Base-by-base conservation (phyloP, 345 rosid genomes). In the Schrenkiella parvula region DNA sequence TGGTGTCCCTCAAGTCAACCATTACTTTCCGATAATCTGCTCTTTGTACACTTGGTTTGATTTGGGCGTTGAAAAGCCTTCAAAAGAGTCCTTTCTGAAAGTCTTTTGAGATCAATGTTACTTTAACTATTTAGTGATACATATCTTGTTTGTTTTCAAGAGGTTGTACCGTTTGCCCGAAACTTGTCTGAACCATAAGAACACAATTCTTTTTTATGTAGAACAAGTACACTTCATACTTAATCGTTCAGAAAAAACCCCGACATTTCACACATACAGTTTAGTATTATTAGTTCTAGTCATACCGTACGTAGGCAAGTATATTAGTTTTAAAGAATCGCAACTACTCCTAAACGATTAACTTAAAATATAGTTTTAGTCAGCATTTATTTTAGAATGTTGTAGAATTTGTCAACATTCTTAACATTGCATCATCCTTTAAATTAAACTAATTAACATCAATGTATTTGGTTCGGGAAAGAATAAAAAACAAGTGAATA, bases 401-500 rank as follows among this genome's bases (percentile, higher is more conserved):
- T 48, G 29, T 66, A 37, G 34, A 19, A 8, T 41, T 21, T 21
- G 67, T 51, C 68, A 74, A 48, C 28, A 19, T 28, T 54, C 44
- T n/a, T 35, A 46, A 50, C 52, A 21, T 37, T 48, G 26, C 38
- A 48, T 58, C 67, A 58, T 74, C 44, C 2, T 73, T 73, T 21
- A 12, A n/a, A 57, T 4, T 17, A 19, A 37, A 47, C 31, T 55
- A 57, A 18, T 6, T 38, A 31, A 43, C 23, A 52, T 21, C 14
- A 32, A 32, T 15, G 57, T 26, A 47, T 73, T 46, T 57, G 66
- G 35, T 73, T 37, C 18, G 6, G 22, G n/a, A 29, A 21, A 18
- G 12, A 28, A 23, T 23, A 64, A 54, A 35, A 43, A 72, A 65
- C 53, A 56, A 73, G 25, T 28, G 51, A 47, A 47, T 56, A 10